These are phyloP conservation scores for Curvularia eragrostidis DNA, from an alignment of 2,329 filamentous ascomycete genomes.

Conservation along the genomic window DNA sequence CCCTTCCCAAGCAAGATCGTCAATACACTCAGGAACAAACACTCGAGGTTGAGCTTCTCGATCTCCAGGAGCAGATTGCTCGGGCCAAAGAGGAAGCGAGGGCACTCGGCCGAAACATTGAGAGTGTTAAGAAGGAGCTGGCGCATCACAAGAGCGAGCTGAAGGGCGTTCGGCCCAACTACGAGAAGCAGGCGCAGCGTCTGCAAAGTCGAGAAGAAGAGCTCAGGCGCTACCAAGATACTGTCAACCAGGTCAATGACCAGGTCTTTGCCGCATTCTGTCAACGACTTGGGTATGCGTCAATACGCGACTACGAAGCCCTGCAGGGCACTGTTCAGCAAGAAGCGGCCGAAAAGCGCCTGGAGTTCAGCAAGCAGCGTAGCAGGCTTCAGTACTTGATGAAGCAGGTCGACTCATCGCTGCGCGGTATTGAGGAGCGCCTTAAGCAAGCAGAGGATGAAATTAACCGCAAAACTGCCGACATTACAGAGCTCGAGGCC, in stretches of 20 bases:
- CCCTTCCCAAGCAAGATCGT: constrained; percentile 79
- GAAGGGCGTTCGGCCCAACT: constrained; percentile 77
- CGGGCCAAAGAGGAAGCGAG: constrained; percentile 77
- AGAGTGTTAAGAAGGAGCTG: constrained; percentile 83
- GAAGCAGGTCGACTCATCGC: constrained; percentile 71
- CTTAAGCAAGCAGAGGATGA: constrained; percentile 72
- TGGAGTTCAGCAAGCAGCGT: constrained; percentile 82
- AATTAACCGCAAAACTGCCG: constrained; percentile 69
- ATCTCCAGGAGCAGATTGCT: constrained; percentile 76
- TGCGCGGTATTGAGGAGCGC: constrained; percentile 73
- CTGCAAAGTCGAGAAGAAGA: constrained; percentile 67
- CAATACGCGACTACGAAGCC: constrained; percentile 91
- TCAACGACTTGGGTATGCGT: constrained; percentile 80
- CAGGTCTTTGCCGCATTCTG: constrained; percentile 88
- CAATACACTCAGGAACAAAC: constrained; percentile 79
- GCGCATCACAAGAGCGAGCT: constrained; percentile 76
- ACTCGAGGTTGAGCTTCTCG: constrained; percentile 78
- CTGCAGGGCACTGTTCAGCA: constrained; percentile 93
- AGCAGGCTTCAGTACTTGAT: constrained; percentile 67
- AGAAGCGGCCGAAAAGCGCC: constrained; percentile 84
- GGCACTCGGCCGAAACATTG: constrained; percentile 80
- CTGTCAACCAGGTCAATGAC: constrained; percentile 84
- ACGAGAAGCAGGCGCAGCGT: constrained; percentile 71
- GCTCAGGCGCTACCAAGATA: constrained; percentile 63
- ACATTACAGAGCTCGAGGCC: constrained; percentile 68